Conservation (phyloP, 83 land plant species). For the Thuja plicata region DNA sequence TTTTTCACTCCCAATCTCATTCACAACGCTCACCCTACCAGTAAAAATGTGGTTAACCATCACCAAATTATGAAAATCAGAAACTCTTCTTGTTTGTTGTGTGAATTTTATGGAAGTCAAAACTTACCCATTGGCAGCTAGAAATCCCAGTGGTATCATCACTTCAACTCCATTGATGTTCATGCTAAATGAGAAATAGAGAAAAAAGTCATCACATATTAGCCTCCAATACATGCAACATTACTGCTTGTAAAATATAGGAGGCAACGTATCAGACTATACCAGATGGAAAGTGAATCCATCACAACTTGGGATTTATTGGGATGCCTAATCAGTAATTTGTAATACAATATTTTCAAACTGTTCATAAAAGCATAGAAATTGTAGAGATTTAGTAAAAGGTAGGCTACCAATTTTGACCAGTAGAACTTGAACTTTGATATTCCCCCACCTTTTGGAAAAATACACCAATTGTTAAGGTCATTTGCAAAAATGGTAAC, state of each 20-base stretch:
- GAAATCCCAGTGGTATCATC: constrained; percentile 66
- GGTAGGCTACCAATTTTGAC: neutral
- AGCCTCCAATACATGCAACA: neutral
- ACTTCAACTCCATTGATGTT: constrained; percentile 57
- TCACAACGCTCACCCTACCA: constrained; percentile 47
- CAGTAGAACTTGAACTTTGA: neutral
- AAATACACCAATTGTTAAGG: too few relatives aligned
- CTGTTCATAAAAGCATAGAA: constrained; percentile 23
- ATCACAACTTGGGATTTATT: constrained; percentile 35
- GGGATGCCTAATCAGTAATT: constrained; percentile 34
- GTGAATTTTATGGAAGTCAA: neutral
- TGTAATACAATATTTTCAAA: constrained; percentile 55
- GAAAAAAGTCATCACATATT: neutral
- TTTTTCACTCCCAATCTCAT: constrained; percentile 61
- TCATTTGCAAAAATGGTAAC: too few relatives aligned
- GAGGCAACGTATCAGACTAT: neutral
- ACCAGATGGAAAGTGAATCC: constrained; percentile 64
- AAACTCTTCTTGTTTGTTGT: neutral
- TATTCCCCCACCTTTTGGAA: too few relatives aligned
- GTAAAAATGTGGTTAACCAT: neutral
- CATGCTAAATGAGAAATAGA: constrained; percentile 41
- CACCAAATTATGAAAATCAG: neutral
- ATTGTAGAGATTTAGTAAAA: neutral
- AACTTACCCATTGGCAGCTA: constrained; percentile 61
- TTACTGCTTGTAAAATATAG: neutral